Percentiles rank a stretch among this genome's conserved stretches.
Evolutionary conservation across 768 basidiomycete genomes (phyloP).

Genomic region (Tylopilus plumbeoviolaceoides): DNA sequence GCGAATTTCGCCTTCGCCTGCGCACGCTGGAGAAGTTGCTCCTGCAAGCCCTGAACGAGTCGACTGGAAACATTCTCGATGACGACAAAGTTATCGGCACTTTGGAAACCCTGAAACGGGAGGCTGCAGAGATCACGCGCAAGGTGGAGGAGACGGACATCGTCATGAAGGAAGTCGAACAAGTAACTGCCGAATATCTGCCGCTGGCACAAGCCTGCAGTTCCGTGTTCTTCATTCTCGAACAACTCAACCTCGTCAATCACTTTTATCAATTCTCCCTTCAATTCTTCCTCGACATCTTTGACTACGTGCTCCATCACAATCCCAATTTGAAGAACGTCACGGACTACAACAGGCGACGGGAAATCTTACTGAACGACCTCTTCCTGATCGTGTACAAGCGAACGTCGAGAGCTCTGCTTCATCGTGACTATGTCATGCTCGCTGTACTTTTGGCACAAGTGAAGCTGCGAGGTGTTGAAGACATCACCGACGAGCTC

Average conservation of each 20-base stretch:
- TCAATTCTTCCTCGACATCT: constrained; percentile 97
- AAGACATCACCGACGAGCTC: constrained; percentile 79
- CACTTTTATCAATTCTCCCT: constrained; percentile 99
- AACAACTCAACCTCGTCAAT: constrained; percentile 89
- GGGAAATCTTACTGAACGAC: constrained; percentile 79
- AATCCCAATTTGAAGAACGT: constrained; percentile 87
- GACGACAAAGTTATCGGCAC: constrained; percentile 99
- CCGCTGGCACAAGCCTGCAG: constrained; percentile 96
- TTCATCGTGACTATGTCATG: constrained; percentile 88
- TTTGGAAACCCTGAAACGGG: constrained; percentile 90
- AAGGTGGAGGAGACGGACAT: constrained; percentile 97
- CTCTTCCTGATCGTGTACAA: constrained; percentile 86
- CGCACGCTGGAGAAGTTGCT: constrained; percentile 90
- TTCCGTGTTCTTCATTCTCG: constrained; percentile 93
- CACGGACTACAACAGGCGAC: constrained; percentile 66
- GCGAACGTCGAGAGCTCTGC: constrained; percentile 84
- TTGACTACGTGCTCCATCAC: constrained; percentile 88
- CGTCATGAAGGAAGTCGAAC: constrained; percentile 94
- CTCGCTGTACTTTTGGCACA: constrained; percentile 88
- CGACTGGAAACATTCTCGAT: constrained; percentile 93
- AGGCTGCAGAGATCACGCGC: constrained; percentile 91
- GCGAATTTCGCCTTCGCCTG: constrained; percentile 91
- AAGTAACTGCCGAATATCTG: constrained; percentile 91
- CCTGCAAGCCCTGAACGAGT: constrained; percentile 93
- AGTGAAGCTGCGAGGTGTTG: constrained; percentile 78